These are phyloP conservation scores for Ganoderma meredithae DNA, from an alignment of 1,284 basidiomycete genomes.

Conservation along the genomic window DNA sequence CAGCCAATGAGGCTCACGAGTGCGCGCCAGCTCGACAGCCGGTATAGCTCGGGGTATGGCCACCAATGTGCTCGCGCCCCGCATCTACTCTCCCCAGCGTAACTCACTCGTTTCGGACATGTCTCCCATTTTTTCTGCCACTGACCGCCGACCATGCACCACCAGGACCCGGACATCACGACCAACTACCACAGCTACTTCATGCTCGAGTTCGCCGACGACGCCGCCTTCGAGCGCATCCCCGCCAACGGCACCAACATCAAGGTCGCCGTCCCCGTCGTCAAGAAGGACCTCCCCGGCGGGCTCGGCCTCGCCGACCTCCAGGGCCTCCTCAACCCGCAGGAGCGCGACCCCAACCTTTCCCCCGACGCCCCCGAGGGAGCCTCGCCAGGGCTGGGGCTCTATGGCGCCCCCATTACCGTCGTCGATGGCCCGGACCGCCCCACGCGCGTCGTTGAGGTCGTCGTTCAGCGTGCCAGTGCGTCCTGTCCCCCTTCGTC, in stretches of 20 bases:
- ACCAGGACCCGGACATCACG: slow-evolving; percentile 56
- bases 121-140: neutral
- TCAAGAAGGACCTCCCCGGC: slow-evolving; percentile 35
- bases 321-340: slow-evolving; percentile 28
- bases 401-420: slow-evolving; percentile 19
- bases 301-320: slow-evolving; percentile 47
- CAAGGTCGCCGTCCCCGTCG: slow-evolving; percentile 36
- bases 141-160: neutral
- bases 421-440: slow-evolving; percentile 1
- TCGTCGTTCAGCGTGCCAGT: slow-evolving; percentile 35
- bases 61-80: too few relatives aligned
- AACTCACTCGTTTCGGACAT: too few relatives aligned
- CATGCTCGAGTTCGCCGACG: slow-evolving; percentile 52
- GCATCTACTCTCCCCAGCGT: too few relatives aligned
- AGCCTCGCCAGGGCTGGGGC: neutral
- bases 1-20: too few relatives aligned
- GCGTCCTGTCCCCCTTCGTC: slow-evolving; percentile 15
- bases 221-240: slow-evolving; percentile 47
- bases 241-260: slow-evolving; percentile 34
- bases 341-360: slow-evolving; percentile 22
- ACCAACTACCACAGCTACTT: slow-evolving; percentile 50
- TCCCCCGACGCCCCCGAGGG: slow-evolving; percentile 2
- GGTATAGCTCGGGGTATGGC: too few relatives aligned
- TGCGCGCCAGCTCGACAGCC: too few relatives aligned
- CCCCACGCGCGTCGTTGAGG: slow-evolving; percentile 28